Base-by-base conservation (phyloP, 768 basidiomycete genomes). In the Boletus rex-veris region DNA sequence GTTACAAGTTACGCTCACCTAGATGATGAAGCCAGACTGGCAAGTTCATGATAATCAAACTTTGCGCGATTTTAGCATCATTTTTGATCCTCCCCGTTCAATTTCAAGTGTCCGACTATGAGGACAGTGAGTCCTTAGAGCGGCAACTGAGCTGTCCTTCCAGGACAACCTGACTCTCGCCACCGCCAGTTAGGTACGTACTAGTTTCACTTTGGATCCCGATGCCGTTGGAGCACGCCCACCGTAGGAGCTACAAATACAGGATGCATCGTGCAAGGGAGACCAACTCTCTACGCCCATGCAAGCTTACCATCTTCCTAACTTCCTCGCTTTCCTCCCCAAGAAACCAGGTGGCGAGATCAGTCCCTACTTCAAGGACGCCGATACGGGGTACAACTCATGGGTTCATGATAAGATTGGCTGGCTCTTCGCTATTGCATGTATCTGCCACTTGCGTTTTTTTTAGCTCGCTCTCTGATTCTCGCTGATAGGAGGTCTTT, bases 291-390 rank as follows among this genome's bases (percentile, higher is more conserved):
- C 38, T 45, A 69, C 67, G 64, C 46, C 57, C 30, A 35, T 37
- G 12, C 62, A 57, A 57, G 37, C 55, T 15, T 67, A 58, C 31
- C 68, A 46, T 33, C 53, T 70, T 45, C 68, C 67, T n/a, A 39
- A 59, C 46, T 58, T 69, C 30, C 59, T 67, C 9, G 43, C 41
- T 21, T 48, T 64, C 12, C 58, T 67, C 24, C 65, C 67, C 16
- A 52, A 54, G 55, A 70, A 71, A 45, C 57, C 69, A 11, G 63
- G 69, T 6, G 65, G 60, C 18, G 53, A 54, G 16, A 71, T 69
- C 28, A 71, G 61, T 36, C 59, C 60, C 12, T 19, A 54, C 43
- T 70, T 70, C 31, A 56, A 48, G 48, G 66, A 60, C 3, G 63
- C 61, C 7, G 55, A 68, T 37, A 21, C 35, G 6, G 58, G 53